phyloP scores from a whole-genome alignment of 345 rosid species.

The Lumnitzera racemosa region DNA sequence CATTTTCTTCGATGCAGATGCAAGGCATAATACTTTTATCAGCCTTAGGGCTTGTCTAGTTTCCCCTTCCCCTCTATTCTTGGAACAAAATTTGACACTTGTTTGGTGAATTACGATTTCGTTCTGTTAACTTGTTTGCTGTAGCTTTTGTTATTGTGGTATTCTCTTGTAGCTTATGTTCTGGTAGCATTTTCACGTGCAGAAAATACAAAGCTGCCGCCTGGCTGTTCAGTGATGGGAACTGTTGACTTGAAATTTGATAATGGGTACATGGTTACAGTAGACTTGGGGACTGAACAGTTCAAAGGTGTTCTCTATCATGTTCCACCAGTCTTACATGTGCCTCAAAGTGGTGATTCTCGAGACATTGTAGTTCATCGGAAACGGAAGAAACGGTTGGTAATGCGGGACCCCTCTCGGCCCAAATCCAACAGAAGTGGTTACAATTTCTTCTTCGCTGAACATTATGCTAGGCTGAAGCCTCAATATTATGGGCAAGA shows the following conservation, averaged over 20 bases:
- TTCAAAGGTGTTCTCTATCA: conserved; percentile 66
- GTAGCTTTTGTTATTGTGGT: neutral
- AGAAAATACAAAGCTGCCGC: conserved; percentile 32
- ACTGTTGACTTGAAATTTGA: conserved; percentile 82
- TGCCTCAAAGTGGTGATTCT: conserved; percentile 23
- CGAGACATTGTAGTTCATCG: conserved; percentile 26
- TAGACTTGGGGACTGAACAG: conserved; percentile 42
- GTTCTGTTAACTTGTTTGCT: neutral
- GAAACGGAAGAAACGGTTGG: conserved; percentile 42
- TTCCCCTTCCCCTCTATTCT: neutral
- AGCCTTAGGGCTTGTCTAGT: too few relatives aligned
- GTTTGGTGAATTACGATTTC: neutral
- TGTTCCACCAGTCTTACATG: conserved; percentile 21
- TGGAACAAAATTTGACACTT: neutral
- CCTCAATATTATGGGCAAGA: conserved; percentile 52
- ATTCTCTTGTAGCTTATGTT: neutral
- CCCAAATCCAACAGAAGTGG: conserved; percentile 77
- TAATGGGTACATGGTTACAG: conserved; percentile 54
- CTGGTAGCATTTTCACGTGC: conserved; percentile 8
- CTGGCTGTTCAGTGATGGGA: conserved; percentile 57
- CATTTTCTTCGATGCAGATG: too few relatives aligned
- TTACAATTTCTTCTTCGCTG: conserved; percentile 67
- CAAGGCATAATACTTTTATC: too few relatives aligned
- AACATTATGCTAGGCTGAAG: conserved; percentile 55
- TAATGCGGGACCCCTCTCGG: conserved; percentile 40